Percentiles rank a stretch among this genome's conserved stretches.
Conservation (phyloP, 257 asterid species). For the Linaria vulgaris region DNA sequence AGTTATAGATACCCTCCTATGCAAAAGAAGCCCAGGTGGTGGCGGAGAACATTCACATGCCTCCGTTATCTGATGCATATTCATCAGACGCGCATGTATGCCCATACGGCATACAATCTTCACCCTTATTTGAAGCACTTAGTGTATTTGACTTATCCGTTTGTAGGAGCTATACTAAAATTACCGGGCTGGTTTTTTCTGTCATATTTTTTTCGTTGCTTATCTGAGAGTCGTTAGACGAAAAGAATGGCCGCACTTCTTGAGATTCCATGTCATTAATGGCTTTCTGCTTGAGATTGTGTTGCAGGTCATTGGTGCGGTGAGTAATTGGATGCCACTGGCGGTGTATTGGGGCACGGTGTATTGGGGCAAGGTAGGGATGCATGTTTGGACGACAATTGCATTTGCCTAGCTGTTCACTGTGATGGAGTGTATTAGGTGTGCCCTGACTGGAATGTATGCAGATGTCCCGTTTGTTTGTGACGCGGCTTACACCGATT, state of each 20-base stretch:
- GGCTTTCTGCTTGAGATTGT: conserved; percentile 89
- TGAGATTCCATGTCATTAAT: conserved; percentile 83
- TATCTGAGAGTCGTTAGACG: conserved; percentile 85
- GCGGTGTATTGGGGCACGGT: too few relatives aligned
- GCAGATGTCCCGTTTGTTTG: conserved; percentile 83
- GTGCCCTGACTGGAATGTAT: conserved; percentile 86
- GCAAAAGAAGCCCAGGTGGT: conserved; percentile 80
- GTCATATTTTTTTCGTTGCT: conserved; percentile 80
- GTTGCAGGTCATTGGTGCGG: conserved; percentile 75
- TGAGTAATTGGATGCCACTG: conserved; percentile 85
- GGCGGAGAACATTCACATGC: conserved; percentile 90
- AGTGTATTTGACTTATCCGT: conserved; percentile 71
- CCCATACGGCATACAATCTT: conserved; percentile 75
- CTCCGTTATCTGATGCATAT: conserved; percentile 88
- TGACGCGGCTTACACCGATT: conserved; percentile 69
- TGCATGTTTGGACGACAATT: conserved; percentile 77
- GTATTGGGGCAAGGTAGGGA: conserved; percentile 92
- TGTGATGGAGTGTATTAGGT: conserved; percentile 74
- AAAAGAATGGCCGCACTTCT: conserved; percentile 95
- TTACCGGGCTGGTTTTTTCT: conserved; percentile 83
- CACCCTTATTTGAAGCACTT: conserved; percentile 74
- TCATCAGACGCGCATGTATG: conserved; percentile 92
- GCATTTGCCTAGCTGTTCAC: conserved; percentile 79
- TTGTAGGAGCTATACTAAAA: conserved; percentile 58
- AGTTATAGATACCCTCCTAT: conserved; percentile 71